Evolutionary conservation across 2,329 filamentous ascomycete genomes (phyloP).

Genomic region (Achaetomium macrosporum): DNA sequence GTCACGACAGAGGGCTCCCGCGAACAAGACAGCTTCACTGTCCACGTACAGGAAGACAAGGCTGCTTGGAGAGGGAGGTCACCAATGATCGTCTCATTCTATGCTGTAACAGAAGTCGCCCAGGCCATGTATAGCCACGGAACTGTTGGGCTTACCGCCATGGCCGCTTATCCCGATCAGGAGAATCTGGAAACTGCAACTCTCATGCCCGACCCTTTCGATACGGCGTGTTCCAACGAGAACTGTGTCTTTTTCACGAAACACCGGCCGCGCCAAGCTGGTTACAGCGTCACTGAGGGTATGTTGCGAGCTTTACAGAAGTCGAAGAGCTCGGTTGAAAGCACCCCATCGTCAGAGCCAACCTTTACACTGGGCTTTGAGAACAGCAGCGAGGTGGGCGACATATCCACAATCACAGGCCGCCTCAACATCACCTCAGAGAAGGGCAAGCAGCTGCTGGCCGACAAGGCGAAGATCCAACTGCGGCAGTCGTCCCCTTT

Average conservation of each 20-base stretch:
- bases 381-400: slow-evolving; percentile 18
- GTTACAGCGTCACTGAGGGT: slow-evolving; percentile 21
- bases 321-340: background rate
- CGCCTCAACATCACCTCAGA: slow-evolving; percentile 35
- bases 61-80: slow-evolving; percentile 34
- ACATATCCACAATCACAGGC: slow-evolving; percentile 34
- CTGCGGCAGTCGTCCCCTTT: slow-evolving; percentile 36
- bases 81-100: slow-evolving; percentile 38
- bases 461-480: slow-evolving; percentile 34
- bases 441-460: slow-evolving; percentile 33
- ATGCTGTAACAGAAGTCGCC: slow-evolving; percentile 33
- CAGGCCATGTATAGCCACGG: slow-evolving; percentile 4
- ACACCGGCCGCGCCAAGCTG: slow-evolving; percentile 32
- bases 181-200: slow-evolving; percentile 21
- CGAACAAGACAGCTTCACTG: slow-evolving; percentile 29
- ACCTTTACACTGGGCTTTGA: slow-evolving; percentile 30
- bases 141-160: slow-evolving; percentile 31
- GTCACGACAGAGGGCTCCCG: slow-evolving; percentile 25
- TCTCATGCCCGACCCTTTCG: slow-evolving; percentile 26
- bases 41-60: slow-evolving; percentile 32
- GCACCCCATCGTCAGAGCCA: background rate
- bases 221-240: slow-evolving; percentile 28
- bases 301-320: slow-evolving; percentile 20
- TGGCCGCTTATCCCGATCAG: slow-evolving; percentile 25
- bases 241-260: slow-evolving; percentile 34